Conservation (phyloP, 257 asterid genomes). For the Nicotiana benthamiana region DNA sequence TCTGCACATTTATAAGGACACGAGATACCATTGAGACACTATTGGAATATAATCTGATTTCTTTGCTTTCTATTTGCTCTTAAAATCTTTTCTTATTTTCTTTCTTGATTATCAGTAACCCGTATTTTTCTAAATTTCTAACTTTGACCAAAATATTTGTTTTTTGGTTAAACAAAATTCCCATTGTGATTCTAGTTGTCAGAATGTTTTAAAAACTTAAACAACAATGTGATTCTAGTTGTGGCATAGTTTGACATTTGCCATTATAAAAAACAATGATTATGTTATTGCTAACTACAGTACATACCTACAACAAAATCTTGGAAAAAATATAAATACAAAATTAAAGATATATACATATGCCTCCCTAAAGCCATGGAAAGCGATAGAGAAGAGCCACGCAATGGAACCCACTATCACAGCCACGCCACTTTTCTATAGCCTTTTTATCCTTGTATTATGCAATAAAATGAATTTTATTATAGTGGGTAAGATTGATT, state of each 20-base stretch:
- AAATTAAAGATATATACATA: not conserved
- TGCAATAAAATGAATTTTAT: not conserved
- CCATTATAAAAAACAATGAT: not conserved
- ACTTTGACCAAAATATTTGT: too few species aligned
- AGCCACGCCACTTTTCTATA: not conserved
- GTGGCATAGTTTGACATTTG: not conserved
- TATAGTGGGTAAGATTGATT: not conserved
- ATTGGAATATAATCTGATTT: too few species aligned
- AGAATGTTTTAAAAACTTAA: not conserved
- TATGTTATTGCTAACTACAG: not conserved
- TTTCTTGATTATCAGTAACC: too few species aligned
- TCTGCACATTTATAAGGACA: too few species aligned
- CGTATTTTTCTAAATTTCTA: too few species aligned
- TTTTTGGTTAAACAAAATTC: too few species aligned
- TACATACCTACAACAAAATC: not conserved
- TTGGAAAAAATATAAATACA: not conserved
- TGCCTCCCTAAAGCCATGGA: not conserved
- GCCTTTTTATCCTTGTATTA: not conserved
- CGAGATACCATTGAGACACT: too few species aligned
- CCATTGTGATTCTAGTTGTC: too few species aligned
- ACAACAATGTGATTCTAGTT: not conserved
- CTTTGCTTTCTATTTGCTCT: too few species aligned
- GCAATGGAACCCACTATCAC: slow-evolving; percentile 12
- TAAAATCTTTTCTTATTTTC: too few species aligned
- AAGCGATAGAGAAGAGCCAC: slow-evolving; percentile 4